Percentiles rank a stretch among this genome's conserved stretches.
These are phyloP conservation scores for Bruguiera hainesii DNA, from an alignment of 441 rosid genomes.

Conservation along the genomic window DNA sequence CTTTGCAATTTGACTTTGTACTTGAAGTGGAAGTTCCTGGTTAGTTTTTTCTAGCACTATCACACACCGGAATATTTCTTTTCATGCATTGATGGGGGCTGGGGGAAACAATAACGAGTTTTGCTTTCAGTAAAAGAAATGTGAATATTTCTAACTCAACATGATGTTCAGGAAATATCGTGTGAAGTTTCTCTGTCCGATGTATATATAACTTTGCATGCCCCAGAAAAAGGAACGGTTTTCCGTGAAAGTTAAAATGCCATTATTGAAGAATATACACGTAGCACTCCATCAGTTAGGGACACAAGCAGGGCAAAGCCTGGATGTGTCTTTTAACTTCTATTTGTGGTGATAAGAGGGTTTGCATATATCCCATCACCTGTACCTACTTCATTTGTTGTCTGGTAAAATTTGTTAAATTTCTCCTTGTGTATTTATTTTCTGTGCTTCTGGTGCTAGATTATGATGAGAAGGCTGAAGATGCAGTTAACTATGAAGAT, in stretches of 20 bases:
- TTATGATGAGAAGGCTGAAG: slow-evolving; percentile 89
- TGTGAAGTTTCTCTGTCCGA: too few species aligned
- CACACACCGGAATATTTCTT: not conserved
- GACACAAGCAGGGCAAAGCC: too few species aligned
- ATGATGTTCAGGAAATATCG: too few species aligned
- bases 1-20: not conserved
- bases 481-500: slow-evolving; percentile 96
- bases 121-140: not conserved
- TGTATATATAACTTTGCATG: too few species aligned
- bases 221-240: not conserved
- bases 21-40: not conserved
- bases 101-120: not conserved
- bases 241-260: too few species aligned
- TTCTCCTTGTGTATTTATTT: slow-evolving; percentile 28
- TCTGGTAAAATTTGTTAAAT: slow-evolving; percentile 3
- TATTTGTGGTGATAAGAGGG: too few species aligned
- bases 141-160: not conserved
- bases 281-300: too few species aligned
- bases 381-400: not conserved
- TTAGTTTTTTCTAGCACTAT: not conserved
- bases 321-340: too few species aligned
- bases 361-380: not conserved
- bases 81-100: not conserved
- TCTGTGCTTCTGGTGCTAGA: slow-evolving; percentile 49
- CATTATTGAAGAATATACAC: too few species aligned